A percentile compares a stretch with the other conserved stretches of the same genome.
Conservation (phyloP, 2,329 filamentous ascomycete species). For the Pseudogymnoascus sp. region DNA sequence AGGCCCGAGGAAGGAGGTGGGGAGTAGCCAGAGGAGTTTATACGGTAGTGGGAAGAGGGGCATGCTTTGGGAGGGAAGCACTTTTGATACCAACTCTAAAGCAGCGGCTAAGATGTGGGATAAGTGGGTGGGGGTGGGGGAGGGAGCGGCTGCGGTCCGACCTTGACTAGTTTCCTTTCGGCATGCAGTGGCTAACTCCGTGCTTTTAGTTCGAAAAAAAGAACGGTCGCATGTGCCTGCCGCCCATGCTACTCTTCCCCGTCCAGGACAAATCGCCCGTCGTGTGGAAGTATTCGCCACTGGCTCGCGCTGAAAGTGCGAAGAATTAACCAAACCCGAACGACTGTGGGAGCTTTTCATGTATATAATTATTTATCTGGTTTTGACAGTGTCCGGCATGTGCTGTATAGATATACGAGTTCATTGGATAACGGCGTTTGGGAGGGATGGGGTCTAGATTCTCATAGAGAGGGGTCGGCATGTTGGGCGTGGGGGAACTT, state of each 20-base stretch:
- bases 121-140: slow-evolving; percentile 57
- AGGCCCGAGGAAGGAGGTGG: slow-evolving; percentile 47
- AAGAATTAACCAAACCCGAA: neutral
- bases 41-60: slow-evolving; percentile 55
- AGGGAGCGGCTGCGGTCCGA: slow-evolving; percentile 38
- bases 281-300: neutral
- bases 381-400: neutral
- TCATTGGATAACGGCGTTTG: neutral
- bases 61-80: slow-evolving; percentile 47
- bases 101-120: slow-evolving; percentile 54
- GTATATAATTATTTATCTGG: neutral
- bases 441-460: neutral
- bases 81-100: slow-evolving; percentile 55
- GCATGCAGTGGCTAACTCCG: neutral
- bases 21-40: slow-evolving; percentile 45
- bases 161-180: neutral
- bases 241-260: slow-evolving; percentile 53
- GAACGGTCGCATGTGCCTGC: slow-evolving; percentile 52
- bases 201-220: slow-evolving; percentile 45
- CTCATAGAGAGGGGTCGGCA: neutral
- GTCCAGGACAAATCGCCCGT: slow-evolving; percentile 41
- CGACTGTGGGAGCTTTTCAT: neutral
- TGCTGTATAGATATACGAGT: neutral
- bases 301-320: neutral
- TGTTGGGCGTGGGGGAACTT: neutral